Conservation (phyloP, 129 eudicot species). For the Lactuca sativa region DNA sequence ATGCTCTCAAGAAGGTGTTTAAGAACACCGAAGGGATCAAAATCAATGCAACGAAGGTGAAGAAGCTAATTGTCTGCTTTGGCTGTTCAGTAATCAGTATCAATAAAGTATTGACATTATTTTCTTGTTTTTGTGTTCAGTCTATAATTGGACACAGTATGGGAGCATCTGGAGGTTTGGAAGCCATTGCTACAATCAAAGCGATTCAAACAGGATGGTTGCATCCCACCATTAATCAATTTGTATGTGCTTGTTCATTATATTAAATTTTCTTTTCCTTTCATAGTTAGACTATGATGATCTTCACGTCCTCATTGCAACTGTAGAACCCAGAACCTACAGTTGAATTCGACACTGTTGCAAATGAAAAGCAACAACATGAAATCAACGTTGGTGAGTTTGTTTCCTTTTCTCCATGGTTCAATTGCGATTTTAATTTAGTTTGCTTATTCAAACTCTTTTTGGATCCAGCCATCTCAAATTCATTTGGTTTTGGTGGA, state of each 20-base stretch:
- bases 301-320: neutral
- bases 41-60: conserved; percentile 73
- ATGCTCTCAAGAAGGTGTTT: conserved; percentile 72
- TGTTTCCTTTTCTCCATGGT: neutral
- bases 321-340: neutral
- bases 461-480: neutral
- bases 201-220: conserved; percentile 36
- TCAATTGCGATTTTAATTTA: too few relatives aligned
- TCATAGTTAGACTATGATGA: neutral
- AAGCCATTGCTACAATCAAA: conserved; percentile 76
- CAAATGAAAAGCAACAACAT: neutral
- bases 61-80: conserved; percentile 1
- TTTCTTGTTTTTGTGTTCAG: conserved; percentile 24
- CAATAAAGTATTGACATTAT: neutral
- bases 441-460: too few relatives aligned
- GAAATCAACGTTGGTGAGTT: neutral
- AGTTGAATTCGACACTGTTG: neutral
- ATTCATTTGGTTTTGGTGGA: neutral
- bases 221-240: conserved; percentile 77
- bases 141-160: conserved; percentile 78
- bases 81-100: too few relatives aligned
- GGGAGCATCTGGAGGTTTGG: conserved; percentile 81
- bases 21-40: conserved; percentile 60
- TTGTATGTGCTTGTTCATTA: conserved; percentile 34
- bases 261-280: neutral